Evolutionary conservation across 306 rosid species (phyloP), one percentile per base, ranked within the genome.

Genomic region (Rubus parviflorus): DNA sequence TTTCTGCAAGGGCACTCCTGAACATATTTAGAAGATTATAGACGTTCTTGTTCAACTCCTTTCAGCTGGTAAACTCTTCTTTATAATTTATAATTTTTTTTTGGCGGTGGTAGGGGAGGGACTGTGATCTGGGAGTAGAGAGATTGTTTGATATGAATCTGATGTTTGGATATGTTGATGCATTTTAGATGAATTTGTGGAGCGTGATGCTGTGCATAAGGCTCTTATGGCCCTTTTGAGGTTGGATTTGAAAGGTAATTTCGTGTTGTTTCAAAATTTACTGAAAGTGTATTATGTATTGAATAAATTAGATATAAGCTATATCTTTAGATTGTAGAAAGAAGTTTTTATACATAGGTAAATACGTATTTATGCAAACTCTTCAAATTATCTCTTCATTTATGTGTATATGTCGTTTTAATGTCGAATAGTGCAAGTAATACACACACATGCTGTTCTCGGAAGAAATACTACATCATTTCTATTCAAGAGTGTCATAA

Each of bases 1-100:
- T 89, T 95, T 95, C 91, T 95, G 97, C 89, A 90, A 91, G 80
- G 99, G 92, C 69, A 91, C 97, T 2, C 99, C 99, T 42, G 99
- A 92, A 52, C 85, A 92, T 75, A 89, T 95, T 53, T 90, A 89
- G 54, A 92, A 90, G 75, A 89, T 95, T 89, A 96, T 92, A 53
- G 97, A 95, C 83, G 92, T 90, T 83, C 99, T 95, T 42, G 99
- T 91, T 82, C 97, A 95, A 83, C 77, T 92, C 70, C 96, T 95
- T 76, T 85, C 85, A 38, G 80, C 97, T 67, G 97, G 99, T 95
- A 87, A 67, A 63, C 68, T 52, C 42, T 48, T 38, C 13, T 79
- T 54, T 75, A 25, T 73, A 45, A 3, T 7, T 25, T 25, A 25
- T 25, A 25, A 25, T 73, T 2, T 41, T 40, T 3, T 58, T 15